Conservation (phyloP, 2,329 filamentous ascomycete species). For the Ophidiomyces ophidiicola region DNA sequence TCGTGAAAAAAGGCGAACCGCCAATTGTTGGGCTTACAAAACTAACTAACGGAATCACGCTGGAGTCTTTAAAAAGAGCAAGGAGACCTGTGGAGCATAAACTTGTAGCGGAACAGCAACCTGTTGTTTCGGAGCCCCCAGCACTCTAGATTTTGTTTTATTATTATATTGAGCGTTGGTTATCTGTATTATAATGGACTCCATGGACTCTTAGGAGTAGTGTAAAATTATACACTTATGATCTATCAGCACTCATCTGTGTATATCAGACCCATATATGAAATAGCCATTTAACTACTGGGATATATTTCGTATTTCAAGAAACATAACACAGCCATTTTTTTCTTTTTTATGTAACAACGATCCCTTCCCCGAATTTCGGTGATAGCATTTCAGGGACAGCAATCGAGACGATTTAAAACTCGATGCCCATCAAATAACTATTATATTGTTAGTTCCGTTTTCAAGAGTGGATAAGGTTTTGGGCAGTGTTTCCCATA, state of each 20-base stretch:
- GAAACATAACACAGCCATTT: too few species aligned
- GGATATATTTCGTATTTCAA: too few species aligned
- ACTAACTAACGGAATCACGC: slow-evolving; percentile 63
- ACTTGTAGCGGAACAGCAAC: slow-evolving; percentile 5
- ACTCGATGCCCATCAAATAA: slow-evolving; percentile 17
- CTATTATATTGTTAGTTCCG: slow-evolving; percentile 11
- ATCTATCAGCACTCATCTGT: neutral
- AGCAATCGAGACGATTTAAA: slow-evolving; percentile 8
- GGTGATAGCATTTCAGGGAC: too few species aligned
- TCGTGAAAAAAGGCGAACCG: slow-evolving; percentile 83
- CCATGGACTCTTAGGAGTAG: neutral
- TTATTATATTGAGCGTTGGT: slow-evolving; percentile 3
- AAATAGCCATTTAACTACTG: neutral
- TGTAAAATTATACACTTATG: slow-evolving; percentile 2
- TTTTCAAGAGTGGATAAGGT: neutral
- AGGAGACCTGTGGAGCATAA: slow-evolving; percentile 49
- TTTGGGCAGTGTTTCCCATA: slow-evolving; percentile 44
- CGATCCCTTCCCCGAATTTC: too few species aligned
- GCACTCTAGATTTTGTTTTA: slow-evolving; percentile 2
- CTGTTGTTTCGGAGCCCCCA: neutral
- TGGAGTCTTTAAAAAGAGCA: slow-evolving; percentile 72
- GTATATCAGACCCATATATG: neutral
- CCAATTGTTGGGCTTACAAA: slow-evolving; percentile 89
- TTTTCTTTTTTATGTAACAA: too few species aligned
- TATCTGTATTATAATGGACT: slow-evolving; percentile 4